These are phyloP conservation scores for Castanea sativa DNA, from an alignment of 306 rosid species.

Conservation along the genomic window DNA sequence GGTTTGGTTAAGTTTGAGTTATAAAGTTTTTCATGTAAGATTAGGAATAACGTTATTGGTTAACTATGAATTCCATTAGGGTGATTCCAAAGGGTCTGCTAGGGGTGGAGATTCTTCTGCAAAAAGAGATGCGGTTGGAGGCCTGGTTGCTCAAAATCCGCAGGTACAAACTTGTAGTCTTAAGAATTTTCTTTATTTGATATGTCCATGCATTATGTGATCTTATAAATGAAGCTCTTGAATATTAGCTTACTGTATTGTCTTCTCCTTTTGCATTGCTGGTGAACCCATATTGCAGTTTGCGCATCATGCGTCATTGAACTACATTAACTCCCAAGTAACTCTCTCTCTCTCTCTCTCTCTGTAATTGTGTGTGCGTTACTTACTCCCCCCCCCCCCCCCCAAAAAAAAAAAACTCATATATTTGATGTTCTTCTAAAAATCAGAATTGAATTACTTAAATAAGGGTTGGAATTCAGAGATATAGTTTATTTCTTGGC, in stretches of 20 bases:
- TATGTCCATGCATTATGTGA: conserved; percentile 8
- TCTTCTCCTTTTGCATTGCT: conserved; percentile 15
- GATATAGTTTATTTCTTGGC: not conserved
- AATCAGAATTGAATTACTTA: not conserved
- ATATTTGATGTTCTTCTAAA: not conserved
- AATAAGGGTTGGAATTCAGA: not conserved
- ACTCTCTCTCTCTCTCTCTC: conserved; percentile 22
- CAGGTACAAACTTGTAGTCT: conserved; percentile 50
- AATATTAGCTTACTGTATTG: conserved; percentile 15
- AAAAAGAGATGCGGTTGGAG: conserved; percentile 58
- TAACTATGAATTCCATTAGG: conserved; percentile 50
- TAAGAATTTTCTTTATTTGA: conserved; percentile 4
- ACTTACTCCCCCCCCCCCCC: no score
- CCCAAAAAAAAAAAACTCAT: not conserved
- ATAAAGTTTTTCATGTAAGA: not conserved
- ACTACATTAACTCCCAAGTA: conserved; percentile 70
- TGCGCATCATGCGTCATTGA: conserved; percentile 63
- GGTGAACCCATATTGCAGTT: conserved; percentile 45
- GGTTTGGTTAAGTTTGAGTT: not conserved
- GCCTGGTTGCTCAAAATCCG: conserved; percentile 54
- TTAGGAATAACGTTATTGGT: conserved; percentile 20
- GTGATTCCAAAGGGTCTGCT: conserved; percentile 81
- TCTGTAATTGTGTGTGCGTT: not conserved
- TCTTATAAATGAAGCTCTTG: not conserved
- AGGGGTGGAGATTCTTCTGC: conserved; percentile 77